Percentiles rank a stretch among this genome's conserved stretches.
phyloP scores from a whole-genome alignment of 306 rosid species.

The Cicer chorassanicum region DNA sequence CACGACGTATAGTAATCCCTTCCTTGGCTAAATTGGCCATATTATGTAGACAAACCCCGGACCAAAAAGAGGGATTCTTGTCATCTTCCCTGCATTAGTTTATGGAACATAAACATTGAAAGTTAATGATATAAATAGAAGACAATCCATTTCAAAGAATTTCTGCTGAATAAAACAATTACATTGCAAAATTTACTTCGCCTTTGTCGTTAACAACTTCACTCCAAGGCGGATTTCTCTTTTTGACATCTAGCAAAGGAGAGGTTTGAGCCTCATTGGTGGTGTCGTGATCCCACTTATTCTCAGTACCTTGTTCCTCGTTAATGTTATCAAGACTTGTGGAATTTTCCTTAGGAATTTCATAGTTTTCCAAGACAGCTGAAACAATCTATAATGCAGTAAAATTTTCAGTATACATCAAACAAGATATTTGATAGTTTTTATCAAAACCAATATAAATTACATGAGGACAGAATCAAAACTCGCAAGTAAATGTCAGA shows the following conservation, averaged over 20 bases:
- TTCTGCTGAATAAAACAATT: conserved; percentile 48
- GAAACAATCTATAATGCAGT: conserved; percentile 72
- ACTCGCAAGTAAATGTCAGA: conserved; percentile 13
- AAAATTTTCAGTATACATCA: conserved; percentile 33
- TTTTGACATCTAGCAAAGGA: conserved; percentile 55
- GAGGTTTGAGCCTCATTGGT: conserved; percentile 55
- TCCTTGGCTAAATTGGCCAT: conserved; percentile 95
- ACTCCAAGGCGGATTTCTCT: conserved; percentile 69
- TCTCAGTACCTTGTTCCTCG: conserved; percentile 52
- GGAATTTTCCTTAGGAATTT: conserved; percentile 46
- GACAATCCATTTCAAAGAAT: conserved; percentile 32
- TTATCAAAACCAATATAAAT: conserved; percentile 26
- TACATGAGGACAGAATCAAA: conserved; percentile 1
- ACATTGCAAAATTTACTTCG: conserved; percentile 65
- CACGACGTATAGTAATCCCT: conserved; percentile 87
- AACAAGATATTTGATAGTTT: conserved; percentile 31
- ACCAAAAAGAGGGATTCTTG: conserved; percentile 80
- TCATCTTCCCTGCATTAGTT: conserved; percentile 74
- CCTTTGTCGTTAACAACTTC: conserved; percentile 64
- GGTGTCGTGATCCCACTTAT: conserved; percentile 63
- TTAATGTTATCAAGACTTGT: conserved; percentile 36
- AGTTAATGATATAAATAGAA: conserved; percentile 38
- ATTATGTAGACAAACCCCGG: conserved; percentile 85
- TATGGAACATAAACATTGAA: conserved; percentile 42
- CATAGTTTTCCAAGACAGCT: conserved; percentile 86